These are phyloP conservation scores for Dothistroma septosporum DNA, from an alignment of 2,329 filamentous ascomycete species.

Conservation along the genomic window DNA sequence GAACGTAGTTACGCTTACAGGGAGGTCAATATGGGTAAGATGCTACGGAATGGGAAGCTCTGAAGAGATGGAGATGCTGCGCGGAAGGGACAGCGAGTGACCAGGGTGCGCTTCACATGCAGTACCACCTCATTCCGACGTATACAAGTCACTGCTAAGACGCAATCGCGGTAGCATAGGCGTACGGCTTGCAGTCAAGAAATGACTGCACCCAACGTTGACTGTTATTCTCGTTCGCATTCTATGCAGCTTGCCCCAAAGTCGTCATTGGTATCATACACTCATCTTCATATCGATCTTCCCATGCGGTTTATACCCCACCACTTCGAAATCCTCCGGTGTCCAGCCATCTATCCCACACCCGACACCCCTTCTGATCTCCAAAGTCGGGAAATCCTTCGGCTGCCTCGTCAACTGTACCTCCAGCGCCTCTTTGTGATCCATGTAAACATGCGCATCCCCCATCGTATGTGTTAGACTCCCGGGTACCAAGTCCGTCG, in stretches of 20 bases:
- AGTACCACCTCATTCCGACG: too few species aligned
- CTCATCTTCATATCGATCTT: conserved; percentile 98
- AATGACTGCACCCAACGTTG: too few species aligned
- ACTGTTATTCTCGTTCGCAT: too few species aligned
- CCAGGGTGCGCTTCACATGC: too few species aligned
- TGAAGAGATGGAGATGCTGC: neutral
- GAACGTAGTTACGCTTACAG: neutral
- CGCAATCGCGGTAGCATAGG: too few species aligned
- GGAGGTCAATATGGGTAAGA: neutral
- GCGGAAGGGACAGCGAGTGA: too few species aligned
- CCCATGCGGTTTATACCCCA: conserved; percentile 87
- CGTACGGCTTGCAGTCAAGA: too few species aligned
- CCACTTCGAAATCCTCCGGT: conserved; percentile 78
- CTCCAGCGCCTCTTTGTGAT: conserved; percentile 84
- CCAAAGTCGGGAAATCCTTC: conserved; percentile 71
- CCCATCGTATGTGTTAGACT: conserved; percentile 94
- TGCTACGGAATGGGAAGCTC: neutral
- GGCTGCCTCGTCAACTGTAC: conserved; percentile 78
- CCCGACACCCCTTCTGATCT: conserved; percentile 63
- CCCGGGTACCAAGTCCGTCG: conserved; percentile 77
- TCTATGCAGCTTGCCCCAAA: too few species aligned
- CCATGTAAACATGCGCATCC: conserved; percentile 92
- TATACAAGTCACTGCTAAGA: too few species aligned
- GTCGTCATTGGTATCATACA: conserved; percentile 46
- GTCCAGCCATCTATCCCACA: conserved; percentile 87